A percentile compares a stretch with the other conserved stretches of the same genome.
phyloP scores from a whole-genome alignment of 176 grass and related monocot genomes.

The Hordeum marinum region DNA sequence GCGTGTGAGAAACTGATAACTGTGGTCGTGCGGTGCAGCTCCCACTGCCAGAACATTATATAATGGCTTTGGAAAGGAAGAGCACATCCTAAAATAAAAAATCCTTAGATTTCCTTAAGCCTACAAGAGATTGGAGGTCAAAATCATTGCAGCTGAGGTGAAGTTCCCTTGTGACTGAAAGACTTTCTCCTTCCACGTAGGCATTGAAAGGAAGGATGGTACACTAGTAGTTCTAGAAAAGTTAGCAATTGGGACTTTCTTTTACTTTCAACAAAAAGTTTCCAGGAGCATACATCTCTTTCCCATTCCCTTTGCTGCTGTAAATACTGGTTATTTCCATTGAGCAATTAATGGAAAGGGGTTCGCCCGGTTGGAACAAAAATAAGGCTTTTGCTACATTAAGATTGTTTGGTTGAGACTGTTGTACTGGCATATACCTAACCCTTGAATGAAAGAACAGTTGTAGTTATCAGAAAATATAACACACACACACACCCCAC shows the following conservation, averaged over 20 bases:
- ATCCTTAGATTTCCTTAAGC: neutral
- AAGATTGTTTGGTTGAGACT: conserved; percentile 17
- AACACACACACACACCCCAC: no score
- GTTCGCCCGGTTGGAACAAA: neutral
- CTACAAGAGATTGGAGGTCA: neutral
- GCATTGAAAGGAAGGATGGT: neutral
- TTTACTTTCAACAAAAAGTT: neutral
- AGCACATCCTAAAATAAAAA: neutral
- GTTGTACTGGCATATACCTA: conserved; percentile 20
- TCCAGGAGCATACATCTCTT: neutral
- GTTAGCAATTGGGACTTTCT: neutral
- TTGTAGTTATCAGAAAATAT: neutral
- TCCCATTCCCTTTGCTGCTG: neutral
- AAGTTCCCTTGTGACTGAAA: neutral
- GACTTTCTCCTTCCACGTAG: neutral
- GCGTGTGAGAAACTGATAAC: neutral
- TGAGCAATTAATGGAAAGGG: neutral
- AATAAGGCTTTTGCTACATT: neutral
- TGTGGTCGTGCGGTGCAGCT: neutral
- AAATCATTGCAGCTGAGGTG: conserved; percentile 16
- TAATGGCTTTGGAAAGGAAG: neutral
- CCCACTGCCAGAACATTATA: neutral
- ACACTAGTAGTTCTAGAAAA: neutral
- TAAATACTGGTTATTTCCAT: neutral
- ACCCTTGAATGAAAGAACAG: conserved; percentile 10